A percentile compares a stretch with the other conserved stretches of the same genome.
Conservation (phyloP, 1,284 basidiomycete genomes). For the Pseudozyma tsukubaensis region DNA sequence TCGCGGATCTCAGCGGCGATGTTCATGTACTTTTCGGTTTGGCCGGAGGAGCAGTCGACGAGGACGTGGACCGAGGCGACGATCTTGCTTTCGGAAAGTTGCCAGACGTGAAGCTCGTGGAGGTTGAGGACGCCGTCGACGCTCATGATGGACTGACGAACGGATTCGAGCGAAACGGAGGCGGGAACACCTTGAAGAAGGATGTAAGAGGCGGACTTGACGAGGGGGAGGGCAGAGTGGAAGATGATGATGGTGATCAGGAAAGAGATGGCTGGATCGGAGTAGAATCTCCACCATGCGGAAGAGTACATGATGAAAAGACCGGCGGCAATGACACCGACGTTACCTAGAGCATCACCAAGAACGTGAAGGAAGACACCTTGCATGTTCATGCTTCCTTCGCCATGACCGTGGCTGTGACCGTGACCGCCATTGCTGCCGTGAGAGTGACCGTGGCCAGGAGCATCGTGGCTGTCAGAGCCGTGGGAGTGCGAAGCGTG, state of each 20-base stretch:
- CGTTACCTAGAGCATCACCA: constrained; percentile 93
- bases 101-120: constrained; percentile 94
- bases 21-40: constrained; percentile 81
- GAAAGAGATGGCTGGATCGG: constrained; percentile 92
- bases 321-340: constrained; percentile 95
- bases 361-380: constrained; percentile 93
- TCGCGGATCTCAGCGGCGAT: constrained; percentile 85
- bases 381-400: constrained; percentile 95
- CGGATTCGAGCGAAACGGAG: constrained; percentile 86
- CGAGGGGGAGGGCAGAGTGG: constrained; percentile 91
- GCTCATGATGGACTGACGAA: constrained; percentile 80
- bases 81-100: constrained; percentile 86
- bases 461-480: constrained; percentile 58
- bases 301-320: constrained; percentile 71
- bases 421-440: constrained; percentile 62
- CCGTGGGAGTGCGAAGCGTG: constrained; percentile 48
- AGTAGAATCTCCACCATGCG: constrained; percentile 77
- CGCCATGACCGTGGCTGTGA: constrained; percentile 64
- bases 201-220: constrained; percentile 93
- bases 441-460: constrained; percentile 74
- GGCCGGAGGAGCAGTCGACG: constrained; percentile 74
- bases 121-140: constrained; percentile 90
- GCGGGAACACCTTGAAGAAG: constrained; percentile 95
- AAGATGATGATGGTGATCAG: constrained; percentile 97
- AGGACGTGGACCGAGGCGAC: constrained; percentile 96